Conservation (phyloP, 148 eudicot genomes). For the Camellia sinensis region DNA sequence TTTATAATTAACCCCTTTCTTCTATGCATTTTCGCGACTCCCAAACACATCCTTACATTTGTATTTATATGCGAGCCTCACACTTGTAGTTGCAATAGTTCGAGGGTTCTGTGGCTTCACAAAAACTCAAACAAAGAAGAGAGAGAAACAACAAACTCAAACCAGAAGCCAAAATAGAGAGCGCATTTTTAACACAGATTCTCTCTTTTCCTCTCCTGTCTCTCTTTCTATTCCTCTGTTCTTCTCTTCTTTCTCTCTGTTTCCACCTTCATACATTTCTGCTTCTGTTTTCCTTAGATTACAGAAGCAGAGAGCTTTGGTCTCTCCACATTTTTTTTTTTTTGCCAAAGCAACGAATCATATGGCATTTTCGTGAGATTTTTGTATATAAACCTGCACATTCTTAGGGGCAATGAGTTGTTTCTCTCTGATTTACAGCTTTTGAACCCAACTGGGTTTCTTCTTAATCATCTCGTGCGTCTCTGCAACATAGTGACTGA, state of each 20-base stretch:
- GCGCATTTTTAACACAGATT: background rate
- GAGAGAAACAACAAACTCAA: constrained; percentile 10
- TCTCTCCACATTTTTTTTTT: background rate
- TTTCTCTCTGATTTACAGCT: constrained; percentile 2
- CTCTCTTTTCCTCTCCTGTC: constrained; percentile 10
- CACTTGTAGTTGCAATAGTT: background rate
- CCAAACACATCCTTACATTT: background rate
- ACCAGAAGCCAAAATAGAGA: constrained; percentile 21
- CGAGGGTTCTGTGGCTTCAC: background rate
- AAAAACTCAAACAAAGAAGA: background rate
- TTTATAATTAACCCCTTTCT: no score
- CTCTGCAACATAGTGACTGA: background rate
- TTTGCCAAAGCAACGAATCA: background rate
- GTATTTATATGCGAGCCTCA: constrained; percentile 6
- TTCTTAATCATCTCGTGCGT: background rate
- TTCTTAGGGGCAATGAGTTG: background rate
- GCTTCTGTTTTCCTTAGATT: constrained; percentile 22
- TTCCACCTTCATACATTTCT: constrained; percentile 4
- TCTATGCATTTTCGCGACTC: no score
- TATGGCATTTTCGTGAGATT: background rate
- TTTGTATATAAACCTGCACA: background rate
- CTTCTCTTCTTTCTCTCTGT: background rate
- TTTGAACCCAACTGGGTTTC: background rate
- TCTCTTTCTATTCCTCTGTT: background rate
- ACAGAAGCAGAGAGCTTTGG: constrained; percentile 12